Evolutionary conservation across 495 filamentous ascomycete genomes (phyloP), one percentile per base, ranked within the genome.

Genomic region (Podospora didyma): DNA sequence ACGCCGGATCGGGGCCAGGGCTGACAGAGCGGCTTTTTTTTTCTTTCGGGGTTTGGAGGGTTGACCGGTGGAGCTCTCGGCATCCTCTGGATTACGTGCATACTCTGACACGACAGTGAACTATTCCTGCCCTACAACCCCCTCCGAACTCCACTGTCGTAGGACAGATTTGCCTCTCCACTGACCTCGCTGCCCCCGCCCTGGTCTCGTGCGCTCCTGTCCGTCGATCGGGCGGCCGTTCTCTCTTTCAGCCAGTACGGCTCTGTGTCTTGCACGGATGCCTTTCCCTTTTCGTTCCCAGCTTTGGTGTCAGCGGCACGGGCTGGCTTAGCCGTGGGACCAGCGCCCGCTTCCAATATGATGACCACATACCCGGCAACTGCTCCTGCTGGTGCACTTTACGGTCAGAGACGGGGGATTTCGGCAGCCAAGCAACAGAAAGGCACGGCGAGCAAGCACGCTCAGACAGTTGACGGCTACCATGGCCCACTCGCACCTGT

Each of bases 291-390:
- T 42, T 42, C 39, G 39, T n/a, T n/a, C n/a, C n/a, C n/a, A n/a
- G n/a, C n/a, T n/a, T n/a, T n/a, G n/a, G n/a, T n/a, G n/a, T 16
- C 26, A 48, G 24, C 22, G 26, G 48, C 48, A 50, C 48, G 48
- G 46, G 24, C 26, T 19, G 22, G 49, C 49, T 52, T 41, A 52
- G 49, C 49, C 49, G 49, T 52, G 39, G 39, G 39, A 42, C 39
- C 14, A 42, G n/a, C 39, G 39, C 9, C 39, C 39, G 39, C 39
- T 17, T 16, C 39, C 39, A 42, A 42, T 42, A 14, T 42, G 39
- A 42, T 42, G n/a, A n/a, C n/a, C n/a, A 42, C 39, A 7, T 42
- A 16, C 14, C 39, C 39, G 39, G 39, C 39, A 42, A 42, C 39
- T 42, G 9, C 14, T 42, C 39, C 39, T 16, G 39, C n/a, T 17